Conservation (phyloP, 192 early-diverging fungal species). For the Geranomyces michiganensis region DNA sequence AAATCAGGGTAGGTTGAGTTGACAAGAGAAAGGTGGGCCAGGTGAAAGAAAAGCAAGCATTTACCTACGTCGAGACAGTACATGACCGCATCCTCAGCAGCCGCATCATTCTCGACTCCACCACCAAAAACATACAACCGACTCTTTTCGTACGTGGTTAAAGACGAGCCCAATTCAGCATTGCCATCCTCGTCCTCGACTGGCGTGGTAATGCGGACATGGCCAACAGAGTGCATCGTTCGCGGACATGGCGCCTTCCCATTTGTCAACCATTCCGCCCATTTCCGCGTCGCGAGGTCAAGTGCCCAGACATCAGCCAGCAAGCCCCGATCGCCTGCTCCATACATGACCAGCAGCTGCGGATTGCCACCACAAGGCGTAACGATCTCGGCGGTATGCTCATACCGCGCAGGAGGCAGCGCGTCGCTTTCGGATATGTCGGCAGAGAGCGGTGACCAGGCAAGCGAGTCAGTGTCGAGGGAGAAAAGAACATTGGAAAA, state of each 20-base stretch:
- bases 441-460: background rate
- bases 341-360: constrained; percentile 38
- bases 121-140: constrained; percentile 46
- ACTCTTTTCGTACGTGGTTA: background rate
- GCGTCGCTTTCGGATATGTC: background rate
- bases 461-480: constrained; percentile 30
- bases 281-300: constrained; percentile 35
- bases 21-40: background rate
- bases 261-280: constrained; percentile 30
- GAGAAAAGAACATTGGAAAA: constrained; percentile 31
- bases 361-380: background rate
- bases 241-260: constrained; percentile 35
- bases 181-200: background rate
- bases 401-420: constrained; percentile 28
- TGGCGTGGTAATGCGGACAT: background rate
- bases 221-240: constrained; percentile 34
- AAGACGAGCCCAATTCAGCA: too few species aligned
- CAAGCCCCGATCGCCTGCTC: constrained; percentile 36
- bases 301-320: constrained; percentile 41
- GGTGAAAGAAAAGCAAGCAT: constrained; percentile 8
- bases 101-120: constrained; percentile 26
- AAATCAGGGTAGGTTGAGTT: background rate
- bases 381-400: constrained; percentile 36
- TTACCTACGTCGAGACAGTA: constrained; percentile 48
- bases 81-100: constrained; percentile 33